Base-by-base conservation (phyloP, 106 monocot species). In the Platanthera zijinensis region DNA sequence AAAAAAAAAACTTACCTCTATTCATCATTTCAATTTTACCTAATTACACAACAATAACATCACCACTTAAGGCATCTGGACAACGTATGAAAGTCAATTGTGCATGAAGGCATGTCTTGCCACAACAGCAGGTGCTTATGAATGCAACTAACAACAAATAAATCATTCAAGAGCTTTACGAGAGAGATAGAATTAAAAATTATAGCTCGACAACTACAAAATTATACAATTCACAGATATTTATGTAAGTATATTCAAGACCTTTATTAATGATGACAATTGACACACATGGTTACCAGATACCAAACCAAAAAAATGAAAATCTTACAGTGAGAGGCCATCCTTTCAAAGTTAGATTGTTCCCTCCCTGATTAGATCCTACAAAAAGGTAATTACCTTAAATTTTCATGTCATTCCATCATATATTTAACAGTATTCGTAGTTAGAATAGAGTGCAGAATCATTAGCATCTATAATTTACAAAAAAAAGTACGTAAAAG, bases 271-370 rank as follows among this genome's bases (percentile, higher is more conserved):
- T 66, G 66, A 66, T 32, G 25, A 32, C 66, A 13, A 11, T 32
- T 25, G 66, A 39, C 39, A 39, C 39, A 39, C 32, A 66, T 30
- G 32, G 66, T 66, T 66, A 66, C 32, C 32, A 9, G 66, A 30
- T 30, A 12, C 32, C 28, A 66, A 32, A 10, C 39, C 39, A 39
- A 39, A 47, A 9, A 12, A 70, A 70, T 47, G 18, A 70, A 70
- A 47, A 74, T 75, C 92, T 94, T 83, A 95, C 95, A n/a, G 95
- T 92, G 18, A 95, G 87, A 48, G 95, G 95, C 95, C 95, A 95
- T 77, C 95, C 95, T 82, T 95, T 95, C 81, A 95, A 76, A 28
- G 95, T 89, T 82, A 95, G 85, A 87, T 84, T 92, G 73, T 80
- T 89, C 10, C 87, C 92, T 74, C 78, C 84, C 25, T 86, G 91